These are phyloP conservation scores for Prosopis cineraria DNA, from an alignment of 306 rosid genomes.

Conservation along the genomic window DNA sequence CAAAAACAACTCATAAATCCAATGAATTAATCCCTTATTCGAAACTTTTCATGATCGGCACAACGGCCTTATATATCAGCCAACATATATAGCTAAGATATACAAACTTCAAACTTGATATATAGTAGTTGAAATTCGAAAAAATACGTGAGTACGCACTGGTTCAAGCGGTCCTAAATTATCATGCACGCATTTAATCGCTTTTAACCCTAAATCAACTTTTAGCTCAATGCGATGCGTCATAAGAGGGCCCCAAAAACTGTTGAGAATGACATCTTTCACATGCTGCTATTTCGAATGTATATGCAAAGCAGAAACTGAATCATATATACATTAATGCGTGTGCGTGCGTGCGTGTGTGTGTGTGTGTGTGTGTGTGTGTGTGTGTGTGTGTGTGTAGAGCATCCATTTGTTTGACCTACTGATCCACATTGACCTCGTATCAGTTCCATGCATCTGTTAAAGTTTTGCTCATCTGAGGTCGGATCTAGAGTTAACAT, in stretches of 20 bases:
- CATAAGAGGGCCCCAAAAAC: not conserved
- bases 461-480: not conserved
- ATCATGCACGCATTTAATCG: not conserved
- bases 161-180: not conserved
- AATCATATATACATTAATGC: not conserved
- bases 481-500: not conserved
- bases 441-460: not conserved
- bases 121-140: not conserved
- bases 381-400: no score
- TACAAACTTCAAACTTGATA: not conserved
- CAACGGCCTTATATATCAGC: no score
- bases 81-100: not conserved
- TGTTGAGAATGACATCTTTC: not conserved
- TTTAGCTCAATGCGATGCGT: not conserved
- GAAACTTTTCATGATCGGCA: not conserved
- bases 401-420: not conserved
- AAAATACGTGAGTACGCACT: not conserved
- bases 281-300: not conserved
- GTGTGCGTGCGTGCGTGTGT: no score
- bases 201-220: not conserved
- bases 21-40: not conserved
- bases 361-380: no score
- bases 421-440: not conserved
- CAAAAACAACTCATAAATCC: not conserved
- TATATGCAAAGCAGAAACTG: not conserved